phyloP scores from a whole-genome alignment of 2,329 filamentous ascomycete genomes.

The Aspergillus sp. region DNA sequence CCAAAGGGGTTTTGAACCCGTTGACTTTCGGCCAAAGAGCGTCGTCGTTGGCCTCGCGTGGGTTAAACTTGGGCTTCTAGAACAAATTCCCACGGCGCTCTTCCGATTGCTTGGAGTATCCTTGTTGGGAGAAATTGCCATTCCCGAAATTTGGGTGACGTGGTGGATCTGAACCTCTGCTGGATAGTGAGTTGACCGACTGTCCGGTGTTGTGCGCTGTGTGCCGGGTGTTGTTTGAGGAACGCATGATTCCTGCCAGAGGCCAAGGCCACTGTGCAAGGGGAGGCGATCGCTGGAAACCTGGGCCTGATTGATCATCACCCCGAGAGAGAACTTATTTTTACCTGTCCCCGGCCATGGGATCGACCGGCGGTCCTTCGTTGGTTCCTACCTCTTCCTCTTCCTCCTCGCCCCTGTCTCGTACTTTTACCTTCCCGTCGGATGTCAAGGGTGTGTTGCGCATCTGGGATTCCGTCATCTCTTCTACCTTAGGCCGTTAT shows the following conservation, averaged over 20 bases:
- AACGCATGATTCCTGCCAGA: slow-evolving; percentile 3
- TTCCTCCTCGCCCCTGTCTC: background rate
- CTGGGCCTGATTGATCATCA: slow-evolving; percentile 3
- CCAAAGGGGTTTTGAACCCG: background rate
- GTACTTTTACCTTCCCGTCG: background rate
- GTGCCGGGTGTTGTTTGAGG: slow-evolving; percentile 4
- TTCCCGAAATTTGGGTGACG: background rate
- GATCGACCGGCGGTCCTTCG: slow-evolving; percentile 5
- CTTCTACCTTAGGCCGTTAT: slow-evolving; percentile 14
- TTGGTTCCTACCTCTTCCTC: background rate
- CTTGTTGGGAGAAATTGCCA: background rate
- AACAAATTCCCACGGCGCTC: slow-evolving; percentile 10
- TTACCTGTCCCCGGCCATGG: slow-evolving; percentile 7
- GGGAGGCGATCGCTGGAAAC: slow-evolving; percentile 3
- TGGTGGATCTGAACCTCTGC: slow-evolving; percentile 1
- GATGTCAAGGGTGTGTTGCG: background rate
- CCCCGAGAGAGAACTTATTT: background rate
- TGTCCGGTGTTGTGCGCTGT: slow-evolving; percentile 4
- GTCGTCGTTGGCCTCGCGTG: slow-evolving; percentile 11
- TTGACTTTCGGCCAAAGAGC: slow-evolving; percentile 13
- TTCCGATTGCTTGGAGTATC: slow-evolving; percentile 6
- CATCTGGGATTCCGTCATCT: slow-evolving; percentile 13
- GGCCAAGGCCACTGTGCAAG: background rate
- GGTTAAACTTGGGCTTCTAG: slow-evolving; percentile 16
- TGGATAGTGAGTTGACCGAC: background rate